Conservation (phyloP, 371 early-diverging fungal genomes). For the Mucor circinelloides region DNA sequence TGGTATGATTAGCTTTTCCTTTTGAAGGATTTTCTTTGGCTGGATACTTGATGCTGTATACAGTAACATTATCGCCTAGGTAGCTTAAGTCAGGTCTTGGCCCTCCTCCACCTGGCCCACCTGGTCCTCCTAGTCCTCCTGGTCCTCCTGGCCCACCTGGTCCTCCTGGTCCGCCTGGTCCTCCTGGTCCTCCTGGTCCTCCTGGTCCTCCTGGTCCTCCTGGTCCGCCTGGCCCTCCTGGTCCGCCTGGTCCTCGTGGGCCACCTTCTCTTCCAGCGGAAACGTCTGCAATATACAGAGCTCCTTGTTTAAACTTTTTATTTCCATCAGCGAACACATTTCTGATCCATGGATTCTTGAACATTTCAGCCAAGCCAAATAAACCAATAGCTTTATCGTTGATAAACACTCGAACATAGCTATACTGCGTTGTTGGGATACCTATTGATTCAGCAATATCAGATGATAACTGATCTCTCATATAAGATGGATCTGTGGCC, state of each 20-base stretch:
- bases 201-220: not conserved
- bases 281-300: slow-evolving; percentile 24
- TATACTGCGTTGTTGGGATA: slow-evolving; percentile 41
- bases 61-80: slow-evolving; percentile 22
- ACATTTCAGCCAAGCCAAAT: slow-evolving; percentile 35
- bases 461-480: slow-evolving; percentile 52
- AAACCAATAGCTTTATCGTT: slow-evolving; percentile 38
- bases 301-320: slow-evolving; percentile 26
- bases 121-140: not conserved
- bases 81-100: slow-evolving; percentile 17
- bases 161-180: not conserved
- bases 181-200: not conserved
- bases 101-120: not conserved
- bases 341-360: slow-evolving; percentile 33
- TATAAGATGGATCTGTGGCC: slow-evolving; percentile 45
- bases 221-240: not conserved
- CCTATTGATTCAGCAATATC: slow-evolving; percentile 47
- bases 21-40: slow-evolving; percentile 7
- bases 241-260: not conserved
- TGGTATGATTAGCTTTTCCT: slow-evolving; percentile 3
- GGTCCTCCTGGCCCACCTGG: too few species aligned
- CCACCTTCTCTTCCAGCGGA: slow-evolving; percentile 13
- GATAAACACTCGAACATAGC: slow-evolving; percentile 36
- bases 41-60: slow-evolving; percentile 15
- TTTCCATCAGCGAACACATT: slow-evolving; percentile 36